These are phyloP conservation scores for Colletotrichum echinochloae DNA, from an alignment of 2,329 filamentous ascomycete species.

Conservation along the genomic window DNA sequence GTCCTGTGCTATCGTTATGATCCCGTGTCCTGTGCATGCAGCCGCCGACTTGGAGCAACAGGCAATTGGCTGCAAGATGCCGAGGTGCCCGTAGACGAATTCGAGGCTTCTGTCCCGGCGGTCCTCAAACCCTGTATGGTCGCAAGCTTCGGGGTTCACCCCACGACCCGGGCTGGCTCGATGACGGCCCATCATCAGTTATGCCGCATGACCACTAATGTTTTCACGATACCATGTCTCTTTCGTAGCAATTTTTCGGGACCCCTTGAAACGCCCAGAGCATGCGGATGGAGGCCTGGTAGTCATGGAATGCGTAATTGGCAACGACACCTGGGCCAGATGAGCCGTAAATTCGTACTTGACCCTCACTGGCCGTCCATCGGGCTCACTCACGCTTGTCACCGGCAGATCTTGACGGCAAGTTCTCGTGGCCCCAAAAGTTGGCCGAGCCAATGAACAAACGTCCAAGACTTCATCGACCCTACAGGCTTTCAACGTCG, in stretches of 20 bases:
- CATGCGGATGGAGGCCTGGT: background rate
- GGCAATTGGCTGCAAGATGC: constrained; percentile 1
- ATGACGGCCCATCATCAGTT: background rate
- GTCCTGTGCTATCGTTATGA: background rate
- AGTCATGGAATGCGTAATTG: background rate
- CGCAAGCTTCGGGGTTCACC: background rate
- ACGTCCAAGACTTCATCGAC: background rate
- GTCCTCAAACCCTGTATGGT: background rate
- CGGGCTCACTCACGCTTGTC: background rate
- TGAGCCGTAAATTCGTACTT: background rate
- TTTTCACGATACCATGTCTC: background rate
- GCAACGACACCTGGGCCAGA: too few species aligned
- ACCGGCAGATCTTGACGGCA: background rate
- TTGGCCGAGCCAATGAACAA: background rate
- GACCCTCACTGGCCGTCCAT: background rate
- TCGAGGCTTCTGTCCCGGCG: background rate
- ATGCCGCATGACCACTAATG: background rate
- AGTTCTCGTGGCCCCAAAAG: background rate
- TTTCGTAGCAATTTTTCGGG: background rate
- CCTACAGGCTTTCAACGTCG: background rate
- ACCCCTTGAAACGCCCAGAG: background rate
- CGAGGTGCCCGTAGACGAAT: constrained; percentile 3
- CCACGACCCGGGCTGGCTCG: background rate
- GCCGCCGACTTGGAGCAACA: background rate
- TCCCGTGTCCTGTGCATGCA: background rate